Evolutionary conservation across 2,329 filamentous ascomycete species (phyloP), one percentile per base, ranked within the genome.

Genomic region (Sphaerulina vaccinii): DNA sequence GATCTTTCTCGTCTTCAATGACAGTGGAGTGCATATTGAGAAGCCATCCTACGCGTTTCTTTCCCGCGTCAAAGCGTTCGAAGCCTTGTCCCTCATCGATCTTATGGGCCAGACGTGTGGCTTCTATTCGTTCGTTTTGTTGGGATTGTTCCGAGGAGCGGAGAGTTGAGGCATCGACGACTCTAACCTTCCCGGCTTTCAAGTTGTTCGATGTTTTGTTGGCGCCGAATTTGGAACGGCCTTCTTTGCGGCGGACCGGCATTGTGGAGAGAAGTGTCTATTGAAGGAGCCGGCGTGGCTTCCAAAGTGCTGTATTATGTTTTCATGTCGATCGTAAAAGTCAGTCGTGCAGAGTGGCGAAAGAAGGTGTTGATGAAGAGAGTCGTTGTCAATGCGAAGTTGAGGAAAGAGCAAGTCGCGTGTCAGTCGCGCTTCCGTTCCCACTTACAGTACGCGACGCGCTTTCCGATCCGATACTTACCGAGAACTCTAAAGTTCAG

Each of bases 11-110:
- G 68, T 97, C 92, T 70, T 96, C 76, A 39, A 99, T 79, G 10
- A 84, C 83, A 0, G 93, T 97, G 33, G 90, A 85, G 68, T 96
- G 89, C 75, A 97, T 88, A 67, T 97, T 99, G 62, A 92, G 89
- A 3, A 99, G 82, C 93, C 93, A 99, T 58, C 95, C 91, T 43
- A 87, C 82, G 67, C 85, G 87, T 73, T 86, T 90, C 68, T 87
- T 83, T 41, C 90, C 93, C 24, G 88, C 85, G 59, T 99, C 95
- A 69, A 91, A 96, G 44, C 92, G 87, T 27, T 85, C 80, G 70
- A 99, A 99, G 47, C 93, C 95, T 84, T 97, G 93, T 56, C 82
- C 80, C 75, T 97, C 93, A 75, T 99, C 95, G 68, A 99, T 96
- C 65, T 79, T 82, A 73, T 96, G 84, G 24, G 90, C 90, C 45